A percentile compares a stretch with the other conserved stretches of the same genome.
phyloP scores from a whole-genome alignment of 129 eudicot genomes.

The Centaurea solstitialis region DNA sequence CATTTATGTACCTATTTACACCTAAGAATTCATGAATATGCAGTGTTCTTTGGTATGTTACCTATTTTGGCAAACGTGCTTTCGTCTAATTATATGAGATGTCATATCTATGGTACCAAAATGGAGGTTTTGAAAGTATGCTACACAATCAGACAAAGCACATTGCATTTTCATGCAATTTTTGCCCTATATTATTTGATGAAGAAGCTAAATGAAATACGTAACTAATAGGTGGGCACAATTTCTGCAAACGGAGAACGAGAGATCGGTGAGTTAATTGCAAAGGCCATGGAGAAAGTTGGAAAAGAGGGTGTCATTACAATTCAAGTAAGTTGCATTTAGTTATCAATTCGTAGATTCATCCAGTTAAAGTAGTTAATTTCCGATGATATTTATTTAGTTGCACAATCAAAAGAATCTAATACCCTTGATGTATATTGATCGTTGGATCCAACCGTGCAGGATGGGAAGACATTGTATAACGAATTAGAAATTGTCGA shows the following conservation, averaged over 20 bases:
- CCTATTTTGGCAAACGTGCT: no score
- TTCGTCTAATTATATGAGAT: no score
- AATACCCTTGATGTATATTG: not conserved
- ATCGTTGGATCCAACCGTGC: conserved; percentile 4
- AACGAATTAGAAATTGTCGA: conserved; percentile 88
- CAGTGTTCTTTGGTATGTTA: no score
- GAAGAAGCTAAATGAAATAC: not conserved
- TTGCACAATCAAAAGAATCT: not conserved
- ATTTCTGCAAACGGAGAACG: conserved; percentile 89
- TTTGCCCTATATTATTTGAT: not conserved
- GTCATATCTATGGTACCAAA: no score
- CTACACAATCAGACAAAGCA: no score
- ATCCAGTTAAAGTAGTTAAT: not conserved
- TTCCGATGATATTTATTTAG: not conserved
- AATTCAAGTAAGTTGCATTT: conserved; percentile 50
- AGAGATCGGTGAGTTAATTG: conserved; percentile 84
- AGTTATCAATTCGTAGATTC: not conserved
- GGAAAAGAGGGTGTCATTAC: conserved; percentile 92
- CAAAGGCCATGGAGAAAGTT: conserved; percentile 87
- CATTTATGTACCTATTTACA: no score
- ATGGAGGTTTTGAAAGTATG: no score
- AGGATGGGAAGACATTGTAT: conserved; percentile 80
- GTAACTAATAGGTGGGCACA: conserved; percentile 61
- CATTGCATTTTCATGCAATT: no score
- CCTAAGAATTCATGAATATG: no score